Base-by-base conservation (phyloP, 345 rosid genomes). In the Bruguiera gymnorhiza region DNA sequence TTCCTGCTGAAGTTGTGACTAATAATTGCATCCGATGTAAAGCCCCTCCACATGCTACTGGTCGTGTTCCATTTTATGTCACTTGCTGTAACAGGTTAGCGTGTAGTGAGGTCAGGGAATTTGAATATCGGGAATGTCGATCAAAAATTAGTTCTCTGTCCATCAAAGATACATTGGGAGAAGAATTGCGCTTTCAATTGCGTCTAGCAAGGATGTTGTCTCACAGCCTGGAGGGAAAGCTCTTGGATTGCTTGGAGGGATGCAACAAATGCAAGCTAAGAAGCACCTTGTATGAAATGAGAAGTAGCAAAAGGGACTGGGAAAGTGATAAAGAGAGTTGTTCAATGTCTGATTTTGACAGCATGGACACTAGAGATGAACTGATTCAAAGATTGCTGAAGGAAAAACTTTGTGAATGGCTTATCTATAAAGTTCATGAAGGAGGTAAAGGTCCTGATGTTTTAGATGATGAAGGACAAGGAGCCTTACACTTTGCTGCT, bases 41-140 rank as follows among this genome's bases (percentile, higher is more conserved):
- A 57, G 85, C 85, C 56, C 94, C 94, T 61, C 64, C 63, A 31
- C 94, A 85, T 79, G 73, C 73, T 71, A 55, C 83, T 8, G 91
- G 89, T 60, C 71, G 76, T 66, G 89, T 88, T 66, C 91, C 94
- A 53, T 86, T 86, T 68, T 86, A 86, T 67, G 34, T 88, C 71
- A 88, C 91, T 56, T 81, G 91, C 76, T 64, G 80, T 71, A 83
- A 88, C 73, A 86, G 91, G 77, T 73, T 85, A 63, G 89, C 94
- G 2, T 88, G 94, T 72, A 88, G 91, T 73, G 91, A 88, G 80
- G 86, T 86, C 65, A 83, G 89, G 79, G 91, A 85, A 71, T 88
- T 88, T 78, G 88, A 85, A 75, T 88, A 70, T 75, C 91, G 69
- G 63, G 86, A 82, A 78, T 74, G 71, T 68, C 82, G 82, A 39